Evolutionary conservation across 257 asterid species (phyloP).

Genomic region (Plantago major): DNA sequence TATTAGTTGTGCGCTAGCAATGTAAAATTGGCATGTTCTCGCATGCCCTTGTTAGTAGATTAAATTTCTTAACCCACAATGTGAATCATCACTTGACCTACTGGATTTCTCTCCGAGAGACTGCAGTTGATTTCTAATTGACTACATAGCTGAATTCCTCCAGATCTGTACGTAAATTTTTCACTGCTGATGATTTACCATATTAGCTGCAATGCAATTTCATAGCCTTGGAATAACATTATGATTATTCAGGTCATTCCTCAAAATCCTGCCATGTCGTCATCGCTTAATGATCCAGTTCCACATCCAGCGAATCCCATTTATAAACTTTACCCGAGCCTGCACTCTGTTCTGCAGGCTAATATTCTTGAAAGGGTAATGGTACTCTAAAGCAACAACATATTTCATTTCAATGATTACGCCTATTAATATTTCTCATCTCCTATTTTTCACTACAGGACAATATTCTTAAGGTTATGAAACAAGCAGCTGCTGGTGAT

Average conservation of each 20-base stretch:
- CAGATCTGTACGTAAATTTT: not conserved
- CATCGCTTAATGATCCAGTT: slow-evolving; percentile 42
- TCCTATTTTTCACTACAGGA: slow-evolving; percentile 42
- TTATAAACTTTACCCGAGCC: slow-evolving; percentile 42
- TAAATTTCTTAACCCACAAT: no score
- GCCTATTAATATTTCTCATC: slow-evolving; percentile 6
- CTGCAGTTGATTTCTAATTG: no score
- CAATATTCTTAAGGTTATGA: slow-evolving; percentile 56
- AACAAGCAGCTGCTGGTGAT: slow-evolving; percentile 55
- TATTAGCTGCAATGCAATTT: slow-evolving; percentile 12
- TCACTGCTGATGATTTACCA: no score
- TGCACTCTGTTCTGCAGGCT: slow-evolving; percentile 63
- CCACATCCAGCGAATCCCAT: slow-evolving; percentile 42
- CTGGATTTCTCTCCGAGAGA: no score
- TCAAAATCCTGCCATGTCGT: slow-evolving; percentile 33
- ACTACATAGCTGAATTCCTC: slow-evolving; percentile 6
- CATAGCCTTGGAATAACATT: slow-evolving; percentile 14
- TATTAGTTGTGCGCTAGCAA: not conserved
- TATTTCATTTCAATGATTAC: slow-evolving; percentile 1
- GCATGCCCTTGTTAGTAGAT: no score
- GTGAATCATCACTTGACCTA: no score
- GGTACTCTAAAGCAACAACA: slow-evolving; percentile 12
- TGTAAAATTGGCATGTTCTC: not conserved
- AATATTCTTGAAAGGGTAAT: slow-evolving; percentile 80
- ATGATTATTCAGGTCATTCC: slow-evolving; percentile 52